A percentile compares a stretch with the other conserved stretches of the same genome.
These are phyloP conservation scores for Sporothrix sp. DNA, from an alignment of 2,329 filamentous ascomycete species.

Conservation along the genomic window DNA sequence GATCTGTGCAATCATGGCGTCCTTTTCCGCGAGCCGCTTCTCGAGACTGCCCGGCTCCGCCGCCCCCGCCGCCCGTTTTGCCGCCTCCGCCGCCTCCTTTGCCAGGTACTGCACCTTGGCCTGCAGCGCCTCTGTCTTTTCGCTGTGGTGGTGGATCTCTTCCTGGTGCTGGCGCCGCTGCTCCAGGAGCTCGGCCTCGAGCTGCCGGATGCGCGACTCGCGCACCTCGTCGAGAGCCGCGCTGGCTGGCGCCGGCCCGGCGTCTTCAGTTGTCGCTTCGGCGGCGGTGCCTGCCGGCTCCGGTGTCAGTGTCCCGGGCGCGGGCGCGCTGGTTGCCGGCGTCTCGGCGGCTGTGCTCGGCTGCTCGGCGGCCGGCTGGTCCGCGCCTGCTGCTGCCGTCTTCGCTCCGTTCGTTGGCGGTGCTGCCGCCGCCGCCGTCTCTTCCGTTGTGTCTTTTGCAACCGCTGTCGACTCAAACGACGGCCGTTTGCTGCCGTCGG, in stretches of 20 bases:
- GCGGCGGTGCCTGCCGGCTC: neutral
- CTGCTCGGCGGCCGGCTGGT: neutral
- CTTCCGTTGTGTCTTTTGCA: conserved; percentile 1
- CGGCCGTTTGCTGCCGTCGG: conserved; percentile 15
- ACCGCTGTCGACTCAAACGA: conserved; percentile 6
- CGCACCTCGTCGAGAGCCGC: conserved; percentile 28
- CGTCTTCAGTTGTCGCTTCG: neutral
- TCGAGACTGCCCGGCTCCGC: conserved; percentile 57
- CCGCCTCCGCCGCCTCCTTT: conserved; percentile 65
- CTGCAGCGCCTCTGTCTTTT: conserved; percentile 85
- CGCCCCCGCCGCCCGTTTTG: conserved; percentile 56
- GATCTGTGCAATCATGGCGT: conserved; percentile 78
- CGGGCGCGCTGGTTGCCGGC: neutral
- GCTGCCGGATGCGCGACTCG: conserved; percentile 28
- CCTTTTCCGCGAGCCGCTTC: conserved; percentile 77
- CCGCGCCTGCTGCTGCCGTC: neutral
- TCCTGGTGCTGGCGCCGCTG: conserved; percentile 56
- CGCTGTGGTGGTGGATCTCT: conserved; percentile 73
- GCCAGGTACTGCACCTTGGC: conserved; percentile 84
- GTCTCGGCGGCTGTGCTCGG: neutral
- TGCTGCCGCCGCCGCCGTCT: neutral
- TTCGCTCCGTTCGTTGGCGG: neutral
- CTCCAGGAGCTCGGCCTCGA: conserved; percentile 28
- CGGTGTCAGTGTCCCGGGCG: neutral
- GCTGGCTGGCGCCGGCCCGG: neutral